Base-by-base conservation (phyloP, 2,329 filamentous ascomycete genomes). In the Myriosclerotinia scirpicola region DNA sequence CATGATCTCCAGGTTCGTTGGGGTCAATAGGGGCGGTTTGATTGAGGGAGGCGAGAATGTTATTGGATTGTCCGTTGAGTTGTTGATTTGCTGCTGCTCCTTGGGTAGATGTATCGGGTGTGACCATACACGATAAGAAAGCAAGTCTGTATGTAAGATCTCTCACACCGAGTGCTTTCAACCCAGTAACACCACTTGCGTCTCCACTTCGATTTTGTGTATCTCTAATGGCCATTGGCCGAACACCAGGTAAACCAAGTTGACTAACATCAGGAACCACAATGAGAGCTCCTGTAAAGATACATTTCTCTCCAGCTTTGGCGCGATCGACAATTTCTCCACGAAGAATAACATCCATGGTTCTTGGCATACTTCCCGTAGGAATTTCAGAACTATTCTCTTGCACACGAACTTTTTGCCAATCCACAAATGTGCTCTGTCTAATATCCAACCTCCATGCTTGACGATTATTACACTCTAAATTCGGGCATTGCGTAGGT, bases 321-420 rank as follows among this genome's bases (percentile, higher is more conserved):
- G 94, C 93, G 62, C 95, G 88, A 75, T 99, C 95, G 36, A 99
- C 95, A 81, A 99, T 97, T 78, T 99, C 95, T 75, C 95, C 95
- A 68, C 95, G 89, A 44, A 99, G 80, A 72, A 99, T 97, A 53
- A 99, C 90, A 75, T 99, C 95, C 87, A 99, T 95, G 3, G 95
- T 99, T 68, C 95, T 87, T 34, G 95, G 95, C 95, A 99, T 99
- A 80, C 93, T 97, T 65, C 95, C 95, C 0, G 95, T 99, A 0
- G 95, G 95, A 48, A 99, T 99, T 77, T 99, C 95, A 5, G 94
- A 94, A 72, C 93, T 97, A 81, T 98, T 99, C 79, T 99, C 95
- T 79, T 99, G 95, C 69, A 98, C 92, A 70, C 96, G 91, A 34
- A 98, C 93, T 78, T 98, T 98, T 77, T 99, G 95, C 95, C 95